Evolutionary conservation across 805 yeast genomes (phyloP), one percentile per base, ranked within the genome.

Genomic region (Kazachstania martiniae): DNA sequence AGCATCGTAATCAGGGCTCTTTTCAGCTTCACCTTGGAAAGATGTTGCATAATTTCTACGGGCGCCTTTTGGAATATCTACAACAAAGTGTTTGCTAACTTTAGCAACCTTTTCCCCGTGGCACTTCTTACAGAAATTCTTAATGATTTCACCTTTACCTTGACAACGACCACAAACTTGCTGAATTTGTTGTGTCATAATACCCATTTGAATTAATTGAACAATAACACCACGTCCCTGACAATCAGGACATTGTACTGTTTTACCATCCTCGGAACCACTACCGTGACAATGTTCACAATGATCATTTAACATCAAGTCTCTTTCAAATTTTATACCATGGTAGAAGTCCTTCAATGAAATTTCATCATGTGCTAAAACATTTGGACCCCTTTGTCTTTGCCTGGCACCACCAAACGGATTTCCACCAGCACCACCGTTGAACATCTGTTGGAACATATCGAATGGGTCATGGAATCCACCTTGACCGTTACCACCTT

Each of bases 101-200:
- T 73, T 59, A 12, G 61, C 65, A 3, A 81, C 79, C 17, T 85
- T 79, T 3, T 58, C 39, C 2, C 98, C 98, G 9, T 64, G 55
- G 58, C 98, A 91, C 21, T 52, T 58, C 12, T 63, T 51, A 63
- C 98, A 91, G 27, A 66, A 66, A 41, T 78, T 63, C 29, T 68
- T 62, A 25, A 84, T 77, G 6, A 65, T 58, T 34, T 72, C 62
- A 9, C 98, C 98, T 27, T 66, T 61, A 22, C 97, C 97, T 8
- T 62, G 59, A 65, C 98, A 91, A 32, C 62, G 59, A 33, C 80
- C 85, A 67, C 98, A 91, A 3, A 68, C 65, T 27, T 75, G 69
- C 53, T 83, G 89, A 44, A 87, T 67, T 39, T 77, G 81, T 58
- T 91, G 97, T 39, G 83, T 62, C 85, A 91, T 83, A 6, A 93